These are phyloP conservation scores for Saccharomycopsis sp. DNA, from an alignment of 805 yeast genomes.

Conservation along the genomic window DNA sequence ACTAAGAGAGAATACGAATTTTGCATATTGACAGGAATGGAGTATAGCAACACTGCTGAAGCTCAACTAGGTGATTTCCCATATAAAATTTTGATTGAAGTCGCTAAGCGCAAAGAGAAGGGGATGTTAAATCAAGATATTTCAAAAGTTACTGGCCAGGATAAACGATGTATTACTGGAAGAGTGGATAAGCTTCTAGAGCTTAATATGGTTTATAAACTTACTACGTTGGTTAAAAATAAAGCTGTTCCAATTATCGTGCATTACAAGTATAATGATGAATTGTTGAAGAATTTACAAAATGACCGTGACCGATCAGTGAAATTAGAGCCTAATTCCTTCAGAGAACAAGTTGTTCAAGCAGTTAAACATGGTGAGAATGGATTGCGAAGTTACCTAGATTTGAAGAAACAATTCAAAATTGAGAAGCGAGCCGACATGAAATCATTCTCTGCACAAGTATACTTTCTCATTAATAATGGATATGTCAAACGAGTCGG, in stretches of 20 bases:
- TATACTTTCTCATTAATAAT: not conserved
- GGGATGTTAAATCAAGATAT: slow-evolving; percentile 2
- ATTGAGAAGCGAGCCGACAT: not conserved
- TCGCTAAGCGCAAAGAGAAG: slow-evolving; percentile 3
- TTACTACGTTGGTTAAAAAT: not conserved
- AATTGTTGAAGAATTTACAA: not conserved
- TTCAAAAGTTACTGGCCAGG: slow-evolving; percentile 3
- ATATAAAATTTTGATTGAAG: slow-evolving; percentile 4
- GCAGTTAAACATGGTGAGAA: not conserved
- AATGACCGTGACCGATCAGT: not conserved
- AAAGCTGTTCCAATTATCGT: not conserved
- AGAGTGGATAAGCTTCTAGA: slow-evolving; percentile 6
- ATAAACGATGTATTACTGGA: slow-evolving; percentile 3
- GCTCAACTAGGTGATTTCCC: slow-evolving; percentile 3
- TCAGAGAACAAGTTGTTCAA: not conserved
- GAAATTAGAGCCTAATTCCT: not conserved
- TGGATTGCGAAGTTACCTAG: not conserved
- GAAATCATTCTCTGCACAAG: not conserved
- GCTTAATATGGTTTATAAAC: not conserved
- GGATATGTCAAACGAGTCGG: not conserved
- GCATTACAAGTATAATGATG: slow-evolving; percentile 1
- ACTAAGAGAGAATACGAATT: not conserved
- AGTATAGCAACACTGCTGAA: not conserved
- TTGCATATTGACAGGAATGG: slow-evolving; percentile 10
- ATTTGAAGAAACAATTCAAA: not conserved